Conservation (phyloP, 192 early-diverging fungal genomes). For the Podila verticillata region DNA sequence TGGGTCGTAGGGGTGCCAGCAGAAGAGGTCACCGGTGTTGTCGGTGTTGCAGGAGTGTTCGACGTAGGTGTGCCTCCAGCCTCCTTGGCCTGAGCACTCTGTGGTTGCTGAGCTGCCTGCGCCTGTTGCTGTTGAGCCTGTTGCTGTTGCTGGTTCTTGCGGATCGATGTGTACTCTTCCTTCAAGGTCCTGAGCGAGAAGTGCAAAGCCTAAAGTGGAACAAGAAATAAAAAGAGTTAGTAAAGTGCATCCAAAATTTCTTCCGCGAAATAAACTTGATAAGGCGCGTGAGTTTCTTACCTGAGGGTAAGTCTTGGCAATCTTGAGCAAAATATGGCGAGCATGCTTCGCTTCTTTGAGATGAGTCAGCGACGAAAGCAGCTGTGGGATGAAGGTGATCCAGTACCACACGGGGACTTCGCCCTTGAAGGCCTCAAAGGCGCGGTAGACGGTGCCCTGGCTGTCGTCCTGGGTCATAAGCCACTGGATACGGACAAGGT, state of each 20-base stretch:
- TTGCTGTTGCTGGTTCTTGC: constrained; percentile 57
- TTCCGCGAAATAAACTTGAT: no score
- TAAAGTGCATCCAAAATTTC: no score
- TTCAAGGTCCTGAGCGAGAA: constrained; percentile 93
- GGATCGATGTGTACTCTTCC: constrained; percentile 83
- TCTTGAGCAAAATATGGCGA: constrained; percentile 85
- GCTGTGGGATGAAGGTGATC: constrained; percentile 98
- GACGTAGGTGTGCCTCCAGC: neutral
- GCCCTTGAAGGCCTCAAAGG: constrained; percentile 90
- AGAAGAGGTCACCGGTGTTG: constrained; percentile 38
- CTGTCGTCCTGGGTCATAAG: constrained; percentile 90
- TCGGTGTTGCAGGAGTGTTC: constrained; percentile 48
- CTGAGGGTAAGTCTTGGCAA: constrained; percentile 95
- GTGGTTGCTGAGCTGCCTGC: constrained; percentile 15
- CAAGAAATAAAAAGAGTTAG: constrained; percentile 5
- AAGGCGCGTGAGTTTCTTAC: constrained; percentile 33
- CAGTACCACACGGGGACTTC: constrained; percentile 97
- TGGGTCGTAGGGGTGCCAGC: constrained; percentile 6
- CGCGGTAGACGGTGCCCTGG: constrained; percentile 75
- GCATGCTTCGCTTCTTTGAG: constrained; percentile 84
- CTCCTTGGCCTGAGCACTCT: constrained; percentile 18
- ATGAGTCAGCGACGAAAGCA: constrained; percentile 80
- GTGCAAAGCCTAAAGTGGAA: constrained; percentile 82
- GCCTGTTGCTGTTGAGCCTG: constrained; percentile 19
- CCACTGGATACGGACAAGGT: constrained; percentile 93